phyloP scores from a whole-genome alignment of 768 basidiomycete genomes.

The Tulasnella sp. region DNA sequence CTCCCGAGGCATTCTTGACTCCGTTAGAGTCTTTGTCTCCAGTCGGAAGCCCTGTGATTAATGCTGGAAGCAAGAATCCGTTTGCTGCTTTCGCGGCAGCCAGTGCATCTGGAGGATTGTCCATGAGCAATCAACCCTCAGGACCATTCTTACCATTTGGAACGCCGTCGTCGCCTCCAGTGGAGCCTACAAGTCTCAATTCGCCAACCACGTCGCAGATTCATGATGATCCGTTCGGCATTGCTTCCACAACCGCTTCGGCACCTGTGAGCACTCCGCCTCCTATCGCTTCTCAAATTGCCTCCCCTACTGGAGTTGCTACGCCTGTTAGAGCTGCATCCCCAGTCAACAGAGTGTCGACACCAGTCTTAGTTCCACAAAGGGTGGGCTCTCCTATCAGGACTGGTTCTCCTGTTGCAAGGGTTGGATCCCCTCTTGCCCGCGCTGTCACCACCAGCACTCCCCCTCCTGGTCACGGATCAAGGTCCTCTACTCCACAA shows the following conservation, averaged over 20 bases:
- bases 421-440: background rate
- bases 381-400: background rate
- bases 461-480: background rate
- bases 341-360: background rate
- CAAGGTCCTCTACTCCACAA: background rate
- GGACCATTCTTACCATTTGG: conserved; percentile 49
- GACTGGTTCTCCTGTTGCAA: background rate
- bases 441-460: background rate
- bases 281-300: conserved; percentile 9
- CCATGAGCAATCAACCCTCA: too few species aligned
- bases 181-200: conserved; percentile 16
- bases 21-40: conserved; percentile 45
- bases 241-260: conserved; percentile 23
- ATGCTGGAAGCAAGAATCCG: conserved; percentile 75
- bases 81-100: conserved; percentile 60
- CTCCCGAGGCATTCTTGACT: background rate
- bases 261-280: conserved; percentile 3
- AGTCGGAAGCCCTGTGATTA: conserved; percentile 30
- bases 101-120: conserved; percentile 34
- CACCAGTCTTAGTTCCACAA: background rate
- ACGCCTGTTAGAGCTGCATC: background rate
- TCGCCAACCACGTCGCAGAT: conserved; percentile 9
- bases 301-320: background rate
- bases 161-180: conserved; percentile 27
- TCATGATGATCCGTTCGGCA: conserved; percentile 41